phyloP scores from a whole-genome alignment of 345 rosid species.

The Laguncularia racemosa region DNA sequence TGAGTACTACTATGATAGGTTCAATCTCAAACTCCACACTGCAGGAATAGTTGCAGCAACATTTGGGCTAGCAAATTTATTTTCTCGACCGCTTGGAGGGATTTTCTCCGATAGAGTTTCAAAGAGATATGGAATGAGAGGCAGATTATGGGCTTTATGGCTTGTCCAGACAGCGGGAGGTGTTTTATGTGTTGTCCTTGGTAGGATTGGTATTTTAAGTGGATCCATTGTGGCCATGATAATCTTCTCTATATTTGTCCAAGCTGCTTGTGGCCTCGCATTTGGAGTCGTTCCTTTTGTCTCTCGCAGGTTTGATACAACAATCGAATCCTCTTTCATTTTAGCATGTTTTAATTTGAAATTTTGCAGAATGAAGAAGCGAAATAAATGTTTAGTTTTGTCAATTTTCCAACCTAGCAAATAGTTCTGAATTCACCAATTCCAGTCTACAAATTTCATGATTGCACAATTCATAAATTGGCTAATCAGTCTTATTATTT shows the following conservation, averaged over 20 bases:
- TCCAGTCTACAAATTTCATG: no score
- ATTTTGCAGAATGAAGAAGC: no score
- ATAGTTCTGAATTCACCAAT: no score
- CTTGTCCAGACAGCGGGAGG: conserved; percentile 13
- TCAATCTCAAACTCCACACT: conserved; percentile 17
- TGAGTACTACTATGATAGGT: conserved; percentile 18
- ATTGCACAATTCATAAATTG: no score
- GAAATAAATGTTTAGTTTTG: no score
- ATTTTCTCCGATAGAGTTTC: conserved; percentile 7
- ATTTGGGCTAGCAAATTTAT: conserved; percentile 14
- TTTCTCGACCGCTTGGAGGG: conserved; percentile 14
- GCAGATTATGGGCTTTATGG: conserved; percentile 17
- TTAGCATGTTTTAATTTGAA: no score
- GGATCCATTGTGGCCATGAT: conserved; percentile 10
- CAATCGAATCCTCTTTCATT: neutral
- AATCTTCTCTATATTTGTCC: conserved; percentile 12
- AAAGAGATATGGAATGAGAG: conserved; percentile 15
- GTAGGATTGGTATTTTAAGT: neutral
- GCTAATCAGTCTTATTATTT: neutral
- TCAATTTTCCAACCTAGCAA: no score
- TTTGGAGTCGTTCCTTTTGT: conserved; percentile 19
- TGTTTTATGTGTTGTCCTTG: conserved; percentile 12
- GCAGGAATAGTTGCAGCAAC: conserved; percentile 15
- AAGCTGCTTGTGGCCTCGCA: conserved; percentile 16
- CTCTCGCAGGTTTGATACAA: conserved; percentile 10